Percentiles rank a stretch among this genome's conserved stretches.
Conservation (phyloP, 148 eudicot species). For the Talinum fruticosum region DNA sequence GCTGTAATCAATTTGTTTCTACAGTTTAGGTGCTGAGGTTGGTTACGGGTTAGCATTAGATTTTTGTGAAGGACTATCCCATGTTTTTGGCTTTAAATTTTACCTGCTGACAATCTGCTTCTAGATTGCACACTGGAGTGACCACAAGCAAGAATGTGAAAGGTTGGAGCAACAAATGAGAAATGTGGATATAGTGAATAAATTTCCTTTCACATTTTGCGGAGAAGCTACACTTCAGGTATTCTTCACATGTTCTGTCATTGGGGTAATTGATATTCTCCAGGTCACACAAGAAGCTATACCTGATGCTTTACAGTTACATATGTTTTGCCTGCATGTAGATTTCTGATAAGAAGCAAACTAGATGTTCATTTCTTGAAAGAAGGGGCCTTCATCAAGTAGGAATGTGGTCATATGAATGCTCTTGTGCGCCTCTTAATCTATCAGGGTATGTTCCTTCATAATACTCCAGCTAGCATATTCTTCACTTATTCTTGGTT, state of each 20-base stretch:
- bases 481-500: not conserved
- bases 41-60: too few species aligned
- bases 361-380: constrained; percentile 62
- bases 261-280: not conserved
- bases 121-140: constrained; percentile 71
- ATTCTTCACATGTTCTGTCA: not conserved
- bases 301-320: constrained; percentile 9
- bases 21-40: too few species aligned
- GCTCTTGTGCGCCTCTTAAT: constrained; percentile 46
- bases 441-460: constrained; percentile 37
- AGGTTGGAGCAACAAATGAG: constrained; percentile 70
- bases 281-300: not conserved
- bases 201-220: constrained; percentile 72
- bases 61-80: not conserved
- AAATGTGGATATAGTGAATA: constrained; percentile 43
- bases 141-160: constrained; percentile 76
- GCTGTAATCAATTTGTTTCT: not conserved
- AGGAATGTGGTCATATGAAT: constrained; percentile 85
- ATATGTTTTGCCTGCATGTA: constrained; percentile 20
- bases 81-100: constrained; percentile 7
- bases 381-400: constrained; percentile 50
- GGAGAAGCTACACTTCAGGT: constrained; percentile 58
- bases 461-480: not conserved
- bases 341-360: constrained; percentile 50
- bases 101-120: constrained; percentile 14